A percentile compares a stretch with the other conserved stretches of the same genome.
These are phyloP conservation scores for Mortierella sp. DNA, from an alignment of 371 early-diverging fungal species.

Conservation along the genomic window DNA sequence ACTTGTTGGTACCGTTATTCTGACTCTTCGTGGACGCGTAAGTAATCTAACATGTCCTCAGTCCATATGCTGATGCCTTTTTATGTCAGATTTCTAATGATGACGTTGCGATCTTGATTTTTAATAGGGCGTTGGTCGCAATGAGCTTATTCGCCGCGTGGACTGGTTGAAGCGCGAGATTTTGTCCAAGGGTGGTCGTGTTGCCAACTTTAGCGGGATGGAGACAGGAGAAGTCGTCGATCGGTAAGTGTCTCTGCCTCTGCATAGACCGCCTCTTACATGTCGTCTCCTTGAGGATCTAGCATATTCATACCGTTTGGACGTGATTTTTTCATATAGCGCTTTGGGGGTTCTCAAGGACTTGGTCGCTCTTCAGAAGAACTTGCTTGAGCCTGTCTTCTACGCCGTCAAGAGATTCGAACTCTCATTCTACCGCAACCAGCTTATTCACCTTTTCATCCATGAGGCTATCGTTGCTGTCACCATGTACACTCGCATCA, in stretches of 20 bases:
- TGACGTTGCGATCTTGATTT: not conserved
- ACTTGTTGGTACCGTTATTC: slow-evolving; percentile 83
- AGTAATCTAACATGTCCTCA: slow-evolving; percentile 13
- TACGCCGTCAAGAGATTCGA: slow-evolving; percentile 91
- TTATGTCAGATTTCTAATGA: not conserved
- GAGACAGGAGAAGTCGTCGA: slow-evolving; percentile 74
- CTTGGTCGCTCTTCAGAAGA: slow-evolving; percentile 81
- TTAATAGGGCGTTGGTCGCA: slow-evolving; percentile 79
- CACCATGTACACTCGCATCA: slow-evolving; percentile 85
- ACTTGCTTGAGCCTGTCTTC: slow-evolving; percentile 89
- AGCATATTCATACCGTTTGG: not conserved
- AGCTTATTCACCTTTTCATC: slow-evolving; percentile 87
- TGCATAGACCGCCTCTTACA: not conserved
- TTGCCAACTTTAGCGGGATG: slow-evolving; percentile 87
- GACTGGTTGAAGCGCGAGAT: slow-evolving; percentile 84
- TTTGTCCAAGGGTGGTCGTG: slow-evolving; percentile 81
- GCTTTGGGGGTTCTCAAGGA: slow-evolving; percentile 81
- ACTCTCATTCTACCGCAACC: slow-evolving; percentile 88
- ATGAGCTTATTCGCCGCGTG: slow-evolving; percentile 86
- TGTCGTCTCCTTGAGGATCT: not conserved
- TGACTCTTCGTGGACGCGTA: slow-evolving; percentile 88
- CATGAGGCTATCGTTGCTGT: slow-evolving; percentile 86
- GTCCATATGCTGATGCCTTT: not conserved
- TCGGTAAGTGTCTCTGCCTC: slow-evolving; percentile 59
- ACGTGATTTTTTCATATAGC: slow-evolving; percentile 56